phyloP scores from a whole-genome alignment of 2,329 filamentous ascomycete genomes.

The Penicillium janthinellum region DNA sequence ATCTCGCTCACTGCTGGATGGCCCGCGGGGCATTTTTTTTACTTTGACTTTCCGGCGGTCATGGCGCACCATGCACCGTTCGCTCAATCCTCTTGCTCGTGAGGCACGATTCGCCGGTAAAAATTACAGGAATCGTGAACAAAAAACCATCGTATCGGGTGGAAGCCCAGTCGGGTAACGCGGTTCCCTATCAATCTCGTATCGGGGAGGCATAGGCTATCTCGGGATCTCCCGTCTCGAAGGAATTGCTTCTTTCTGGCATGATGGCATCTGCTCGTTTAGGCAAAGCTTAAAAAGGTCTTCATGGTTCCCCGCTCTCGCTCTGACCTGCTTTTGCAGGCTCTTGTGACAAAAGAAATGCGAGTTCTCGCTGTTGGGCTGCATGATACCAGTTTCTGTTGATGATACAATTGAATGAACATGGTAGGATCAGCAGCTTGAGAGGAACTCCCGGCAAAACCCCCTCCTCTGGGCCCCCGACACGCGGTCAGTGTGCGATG shows the following conservation, averaged over 20 bases:
- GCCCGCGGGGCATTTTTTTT: neutral
- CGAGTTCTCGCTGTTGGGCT: neutral
- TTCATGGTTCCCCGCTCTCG: neutral
- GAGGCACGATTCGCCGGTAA: neutral
- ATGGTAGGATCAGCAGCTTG: neutral
- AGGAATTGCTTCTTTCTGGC: neutral
- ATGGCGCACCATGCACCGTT: neutral
- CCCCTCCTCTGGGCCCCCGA: neutral
- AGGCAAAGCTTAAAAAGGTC: neutral
- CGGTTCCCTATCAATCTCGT: neutral
- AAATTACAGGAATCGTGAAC: neutral
- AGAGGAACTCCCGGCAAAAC: neutral
- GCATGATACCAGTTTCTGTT: neutral
- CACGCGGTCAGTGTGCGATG: neutral
- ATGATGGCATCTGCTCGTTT: neutral
- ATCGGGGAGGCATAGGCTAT: neutral
- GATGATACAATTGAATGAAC: neutral
- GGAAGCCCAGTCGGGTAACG: neutral
- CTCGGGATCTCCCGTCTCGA: neutral
- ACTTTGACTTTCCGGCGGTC: constrained; percentile 5
- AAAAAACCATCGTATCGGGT: neutral
- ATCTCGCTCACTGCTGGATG: neutral
- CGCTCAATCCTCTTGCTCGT: neutral
- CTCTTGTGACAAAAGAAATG: neutral
- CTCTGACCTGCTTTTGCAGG: neutral